Conservation (phyloP, 75 land plant species). For the Adiantum capillusveneris region DNA sequence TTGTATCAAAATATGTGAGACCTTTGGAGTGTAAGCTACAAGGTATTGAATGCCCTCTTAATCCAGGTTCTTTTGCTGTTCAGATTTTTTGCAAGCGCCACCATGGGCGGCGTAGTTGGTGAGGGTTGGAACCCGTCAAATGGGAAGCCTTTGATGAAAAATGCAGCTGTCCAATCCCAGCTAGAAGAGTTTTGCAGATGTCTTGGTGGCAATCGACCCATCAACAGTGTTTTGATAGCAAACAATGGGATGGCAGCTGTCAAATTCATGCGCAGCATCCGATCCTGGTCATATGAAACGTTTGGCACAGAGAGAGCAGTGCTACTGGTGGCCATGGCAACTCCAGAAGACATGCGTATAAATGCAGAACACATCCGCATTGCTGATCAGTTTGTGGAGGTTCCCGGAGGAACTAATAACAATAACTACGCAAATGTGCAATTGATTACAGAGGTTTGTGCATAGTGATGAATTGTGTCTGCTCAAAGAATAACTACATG, state of each 20-base stretch:
- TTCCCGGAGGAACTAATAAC: conserved; percentile 99
- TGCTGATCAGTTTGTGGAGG: conserved; percentile 99
- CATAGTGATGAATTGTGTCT: too few species aligned
- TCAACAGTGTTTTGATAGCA: conserved; percentile 82
- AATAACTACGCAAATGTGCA: conserved; percentile 99
- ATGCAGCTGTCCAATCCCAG: conserved; percentile 35
- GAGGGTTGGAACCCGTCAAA: conserved; percentile 24
- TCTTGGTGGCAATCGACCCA: conserved; percentile 77
- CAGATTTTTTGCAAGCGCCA: too few species aligned
- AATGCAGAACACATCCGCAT: conserved; percentile 99
- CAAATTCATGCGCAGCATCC: conserved; percentile 85
- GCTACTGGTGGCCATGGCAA: conserved; percentile 95
- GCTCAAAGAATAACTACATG: too few species aligned
- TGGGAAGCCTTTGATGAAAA: conserved; percentile 33
- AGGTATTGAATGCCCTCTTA: too few species aligned
- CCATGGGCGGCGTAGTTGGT: conserved; percentile 22
- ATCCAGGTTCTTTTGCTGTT: too few species aligned
- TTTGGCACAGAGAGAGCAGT: conserved; percentile 95
- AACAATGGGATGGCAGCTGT: conserved; percentile 99
- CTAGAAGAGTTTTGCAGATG: conserved; percentile 81
- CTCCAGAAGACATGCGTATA: conserved; percentile 97
- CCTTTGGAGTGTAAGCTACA: too few species aligned
- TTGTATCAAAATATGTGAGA: too few species aligned
- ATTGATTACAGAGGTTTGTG: conserved; percentile 83
- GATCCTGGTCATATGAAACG: conserved; percentile 94